Conservation (phyloP, 2,329 filamentous ascomycete genomes). For the Cladobotryum protrusum region DNA sequence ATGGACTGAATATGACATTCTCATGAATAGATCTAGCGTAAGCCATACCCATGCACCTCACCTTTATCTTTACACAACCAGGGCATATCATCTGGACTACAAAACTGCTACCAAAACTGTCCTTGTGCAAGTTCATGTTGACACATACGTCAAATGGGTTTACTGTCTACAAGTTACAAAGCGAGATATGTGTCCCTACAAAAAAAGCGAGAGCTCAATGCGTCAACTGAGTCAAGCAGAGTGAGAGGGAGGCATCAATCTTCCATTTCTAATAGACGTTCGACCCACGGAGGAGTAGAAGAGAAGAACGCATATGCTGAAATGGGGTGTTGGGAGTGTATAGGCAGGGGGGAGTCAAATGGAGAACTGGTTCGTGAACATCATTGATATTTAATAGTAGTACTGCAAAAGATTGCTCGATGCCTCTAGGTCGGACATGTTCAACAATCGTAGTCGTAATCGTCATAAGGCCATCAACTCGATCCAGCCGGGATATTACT, state of each 20-base stretch:
- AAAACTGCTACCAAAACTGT: no score
- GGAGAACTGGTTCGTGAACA: neutral
- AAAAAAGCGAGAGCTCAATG: constrained; percentile 44
- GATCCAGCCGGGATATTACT: constrained; percentile 18
- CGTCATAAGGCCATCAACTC: neutral
- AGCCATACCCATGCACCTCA: no score
- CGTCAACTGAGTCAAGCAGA: constrained; percentile 41
- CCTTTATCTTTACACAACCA: no score
- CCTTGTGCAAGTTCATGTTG: no score
- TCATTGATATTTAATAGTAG: neutral
- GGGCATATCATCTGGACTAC: no score
- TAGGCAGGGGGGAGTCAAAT: no score
- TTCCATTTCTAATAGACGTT: constrained; percentile 51
- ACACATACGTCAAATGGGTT: neutral
- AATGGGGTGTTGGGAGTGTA: constrained; percentile 32
- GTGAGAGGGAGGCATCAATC: constrained; percentile 45
- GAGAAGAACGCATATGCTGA: constrained; percentile 49
- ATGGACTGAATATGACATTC: no score
- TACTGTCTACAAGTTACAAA: neutral
- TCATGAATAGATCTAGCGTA: no score
- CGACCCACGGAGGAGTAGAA: constrained; percentile 43
- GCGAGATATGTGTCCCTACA: constrained; percentile 34
- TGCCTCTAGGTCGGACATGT: neutral
- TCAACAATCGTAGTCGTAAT: neutral
- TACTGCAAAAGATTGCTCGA: neutral